A percentile compares a stretch with the other conserved stretches of the same genome.
Evolutionary conservation across 129 eudicot species (phyloP).

Genomic region (Flaveria bidentis): DNA sequence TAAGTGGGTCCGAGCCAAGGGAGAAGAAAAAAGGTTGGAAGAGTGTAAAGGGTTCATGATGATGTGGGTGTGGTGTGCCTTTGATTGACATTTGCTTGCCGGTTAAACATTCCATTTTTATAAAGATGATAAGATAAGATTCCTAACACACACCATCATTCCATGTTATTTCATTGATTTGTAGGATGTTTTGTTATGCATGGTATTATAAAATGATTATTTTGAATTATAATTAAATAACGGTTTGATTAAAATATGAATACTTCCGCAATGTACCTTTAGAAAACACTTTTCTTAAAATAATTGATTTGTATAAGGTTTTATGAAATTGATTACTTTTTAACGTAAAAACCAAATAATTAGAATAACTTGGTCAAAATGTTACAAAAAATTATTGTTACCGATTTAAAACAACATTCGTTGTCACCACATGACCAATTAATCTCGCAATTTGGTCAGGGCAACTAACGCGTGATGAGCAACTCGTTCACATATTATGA

Average conservation of each 20-base stretch:
- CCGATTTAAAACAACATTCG: too few species aligned
- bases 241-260: too few species aligned
- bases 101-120: slow-evolving; percentile 37
- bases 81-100: slow-evolving; percentile 40
- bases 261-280: too few species aligned
- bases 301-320: too few species aligned
- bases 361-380: too few species aligned
- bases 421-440: too few species aligned
- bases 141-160: not conserved
- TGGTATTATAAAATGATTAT: not conserved
- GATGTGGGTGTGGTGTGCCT: slow-evolving; percentile 33
- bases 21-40: slow-evolving; percentile 32
- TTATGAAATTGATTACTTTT: too few species aligned
- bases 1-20: slow-evolving; percentile 30
- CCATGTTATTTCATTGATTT: not conserved
- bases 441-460: too few species aligned
- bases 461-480: not conserved
- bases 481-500: not conserved
- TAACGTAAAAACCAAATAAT: too few species aligned
- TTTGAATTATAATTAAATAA: not conserved
- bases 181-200: not conserved
- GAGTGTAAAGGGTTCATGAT: slow-evolving; percentile 44
- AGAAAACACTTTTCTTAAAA: too few species aligned
- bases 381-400: too few species aligned
- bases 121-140: slow-evolving; percentile 23